Percentiles rank a stretch among this genome's conserved stretches.
phyloP scores from a whole-genome alignment of 352 stramenopile genomes.

The Globisporangium heterothallicum region DNA sequence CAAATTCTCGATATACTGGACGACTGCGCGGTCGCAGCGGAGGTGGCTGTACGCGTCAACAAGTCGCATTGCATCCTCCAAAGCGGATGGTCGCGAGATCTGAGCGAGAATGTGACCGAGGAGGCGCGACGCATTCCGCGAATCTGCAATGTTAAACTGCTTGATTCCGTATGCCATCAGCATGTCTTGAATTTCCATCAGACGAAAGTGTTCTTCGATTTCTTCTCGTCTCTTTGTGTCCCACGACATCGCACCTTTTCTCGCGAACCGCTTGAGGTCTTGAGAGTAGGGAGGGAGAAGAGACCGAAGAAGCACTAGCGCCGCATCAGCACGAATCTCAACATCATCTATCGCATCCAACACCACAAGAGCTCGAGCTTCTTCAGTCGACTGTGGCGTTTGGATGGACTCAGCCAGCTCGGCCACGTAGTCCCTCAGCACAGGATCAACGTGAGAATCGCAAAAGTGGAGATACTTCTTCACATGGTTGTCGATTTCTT shows the following conservation, averaged over 20 bases:
- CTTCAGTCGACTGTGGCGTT: constrained; percentile 15
- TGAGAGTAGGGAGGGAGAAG: constrained; percentile 51
- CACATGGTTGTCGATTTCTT: constrained; percentile 39
- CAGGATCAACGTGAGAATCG: constrained; percentile 26
- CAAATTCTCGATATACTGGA: constrained; percentile 64
- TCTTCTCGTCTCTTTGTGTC: constrained; percentile 38
- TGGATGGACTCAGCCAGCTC: constrained; percentile 37
- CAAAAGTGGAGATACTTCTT: constrained; percentile 42
- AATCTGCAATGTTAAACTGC: constrained; percentile 47
- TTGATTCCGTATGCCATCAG: constrained; percentile 51
- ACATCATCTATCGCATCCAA: constrained; percentile 26
- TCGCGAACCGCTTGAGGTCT: constrained; percentile 41
- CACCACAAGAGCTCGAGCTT: constrained; percentile 25
- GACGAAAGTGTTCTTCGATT: constrained; percentile 53
- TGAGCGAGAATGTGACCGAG: constrained; percentile 59
- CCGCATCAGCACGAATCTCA: constrained; percentile 25
- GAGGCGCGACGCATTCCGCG: constrained; percentile 38
- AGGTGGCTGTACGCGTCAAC: constrained; percentile 58
- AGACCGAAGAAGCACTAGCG: constrained; percentile 32
- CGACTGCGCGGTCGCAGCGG: constrained; percentile 37
- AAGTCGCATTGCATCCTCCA: constrained; percentile 53
- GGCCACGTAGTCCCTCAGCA: constrained; percentile 41
- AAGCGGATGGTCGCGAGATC: constrained; percentile 31
- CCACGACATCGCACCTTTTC: constrained; percentile 24
- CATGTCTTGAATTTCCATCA: constrained; percentile 82